A percentile compares a stretch with the other conserved stretches of the same genome.
Evolutionary conservation across 2,329 filamentous ascomycete species (phyloP).

Genomic region (Colletotrichum gloeosporioides): DNA sequence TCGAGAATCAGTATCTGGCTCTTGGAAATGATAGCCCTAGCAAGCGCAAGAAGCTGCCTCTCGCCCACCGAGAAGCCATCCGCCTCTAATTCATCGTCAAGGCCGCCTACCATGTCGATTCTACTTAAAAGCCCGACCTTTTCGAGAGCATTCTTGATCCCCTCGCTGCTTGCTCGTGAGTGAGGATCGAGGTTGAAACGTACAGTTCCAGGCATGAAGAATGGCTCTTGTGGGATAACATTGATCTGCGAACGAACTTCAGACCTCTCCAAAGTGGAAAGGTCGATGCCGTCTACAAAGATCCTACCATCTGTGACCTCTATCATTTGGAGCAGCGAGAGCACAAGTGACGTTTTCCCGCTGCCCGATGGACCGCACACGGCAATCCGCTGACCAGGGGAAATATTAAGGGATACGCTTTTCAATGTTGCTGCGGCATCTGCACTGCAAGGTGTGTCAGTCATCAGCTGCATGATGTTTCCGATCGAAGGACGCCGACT

Average conservation of each 20-base stretch:
- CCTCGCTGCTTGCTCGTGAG: conserved; percentile 39
- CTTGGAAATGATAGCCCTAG: conserved; percentile 45
- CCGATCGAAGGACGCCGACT: neutral
- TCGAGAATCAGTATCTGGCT: conserved; percentile 13
- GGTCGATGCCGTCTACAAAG: conserved; percentile 47
- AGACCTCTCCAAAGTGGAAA: conserved; percentile 25
- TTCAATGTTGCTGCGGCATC: conserved; percentile 26
- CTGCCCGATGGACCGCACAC: conserved; percentile 40
- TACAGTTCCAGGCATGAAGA: conserved; percentile 53
- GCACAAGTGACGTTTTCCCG: conserved; percentile 39
- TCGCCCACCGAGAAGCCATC: conserved; percentile 47
- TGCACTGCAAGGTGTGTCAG: neutral
- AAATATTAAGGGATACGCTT: conserved; percentile 25
- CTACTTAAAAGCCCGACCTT: conserved; percentile 50
- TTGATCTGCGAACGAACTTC: conserved; percentile 38
- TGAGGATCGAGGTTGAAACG: conserved; percentile 55
- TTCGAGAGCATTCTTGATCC: conserved; percentile 48
- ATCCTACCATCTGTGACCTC: conserved; percentile 49
- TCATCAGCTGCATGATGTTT: neutral
- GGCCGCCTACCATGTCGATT: conserved; percentile 41
- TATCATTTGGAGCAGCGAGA: conserved; percentile 52
- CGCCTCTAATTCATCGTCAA: conserved; percentile 37
- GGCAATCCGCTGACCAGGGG: conserved; percentile 32
- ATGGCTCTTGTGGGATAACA: conserved; percentile 56
- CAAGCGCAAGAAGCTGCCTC: conserved; percentile 52